Evolutionary conservation across 2,329 filamentous ascomycete species (phyloP).

Genomic region (Coniella lustricola): DNA sequence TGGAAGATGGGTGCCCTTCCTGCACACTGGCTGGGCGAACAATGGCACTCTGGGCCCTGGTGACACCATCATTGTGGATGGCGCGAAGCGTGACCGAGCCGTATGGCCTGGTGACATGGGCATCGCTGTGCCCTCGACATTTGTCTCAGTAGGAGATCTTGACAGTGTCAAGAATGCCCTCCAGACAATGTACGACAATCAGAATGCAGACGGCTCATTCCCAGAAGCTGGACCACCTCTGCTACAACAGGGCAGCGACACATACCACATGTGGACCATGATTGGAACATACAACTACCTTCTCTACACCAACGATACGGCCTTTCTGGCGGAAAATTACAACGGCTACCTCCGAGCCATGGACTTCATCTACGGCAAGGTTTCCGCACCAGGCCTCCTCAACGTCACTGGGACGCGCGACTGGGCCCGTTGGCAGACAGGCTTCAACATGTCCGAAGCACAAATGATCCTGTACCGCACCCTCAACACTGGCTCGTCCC

Average conservation of each 20-base stretch:
- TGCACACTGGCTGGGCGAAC: conserved; percentile 33
- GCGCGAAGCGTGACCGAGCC: conserved; percentile 47
- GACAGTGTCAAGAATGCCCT: conserved; percentile 40
- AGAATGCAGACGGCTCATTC: conserved; percentile 35
- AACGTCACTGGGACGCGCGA: conserved; percentile 43
- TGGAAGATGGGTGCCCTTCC: conserved; percentile 27
- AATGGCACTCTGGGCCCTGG: conserved; percentile 27
- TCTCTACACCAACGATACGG: conserved; percentile 42
- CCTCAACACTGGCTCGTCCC: conserved; percentile 42
- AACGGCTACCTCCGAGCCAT: conserved; percentile 25
- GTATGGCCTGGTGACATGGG: conserved; percentile 54
- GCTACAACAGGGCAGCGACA: conserved; percentile 26
- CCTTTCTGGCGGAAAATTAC: conserved; percentile 27
- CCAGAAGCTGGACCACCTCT: conserved; percentile 43
- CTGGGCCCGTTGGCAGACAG: conserved; percentile 43
- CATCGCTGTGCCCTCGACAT: conserved; percentile 42
- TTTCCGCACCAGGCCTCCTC: conserved; percentile 31
- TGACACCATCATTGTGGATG: conserved; percentile 35
- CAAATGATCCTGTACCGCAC: conserved; percentile 50
- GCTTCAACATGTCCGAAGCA: conserved; percentile 42
- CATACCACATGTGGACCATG: conserved; percentile 36
- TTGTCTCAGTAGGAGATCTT: conserved; percentile 43
- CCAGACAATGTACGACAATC: conserved; percentile 33
- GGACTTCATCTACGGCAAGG: conserved; percentile 22
- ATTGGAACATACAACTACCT: conserved; percentile 50